Conservation (phyloP, 1,284 basidiomycete genomes). For the Schizophyllum amplum region DNA sequence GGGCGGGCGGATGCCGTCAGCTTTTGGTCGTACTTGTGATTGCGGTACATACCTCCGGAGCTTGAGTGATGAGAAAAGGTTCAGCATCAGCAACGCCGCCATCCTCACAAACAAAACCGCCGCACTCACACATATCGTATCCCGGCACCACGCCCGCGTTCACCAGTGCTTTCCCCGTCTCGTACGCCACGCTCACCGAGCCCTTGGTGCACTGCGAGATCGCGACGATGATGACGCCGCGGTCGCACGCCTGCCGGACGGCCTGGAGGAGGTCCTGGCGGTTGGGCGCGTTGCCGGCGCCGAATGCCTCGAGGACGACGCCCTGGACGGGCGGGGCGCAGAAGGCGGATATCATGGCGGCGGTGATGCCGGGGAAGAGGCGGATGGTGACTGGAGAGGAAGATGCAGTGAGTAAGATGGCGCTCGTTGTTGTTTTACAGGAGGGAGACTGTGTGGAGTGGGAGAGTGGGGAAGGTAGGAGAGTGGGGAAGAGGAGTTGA, state of each 20-base stretch:
- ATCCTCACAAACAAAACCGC: neutral
- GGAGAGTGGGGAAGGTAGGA: too few relatives aligned
- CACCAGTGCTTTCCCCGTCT: slow-evolving; percentile 70
- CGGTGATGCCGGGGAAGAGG: slow-evolving; percentile 83
- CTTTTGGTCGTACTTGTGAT: neutral
- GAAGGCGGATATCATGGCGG: slow-evolving; percentile 64
- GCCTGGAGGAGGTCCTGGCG: slow-evolving; percentile 59
- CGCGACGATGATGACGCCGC: slow-evolving; percentile 83
- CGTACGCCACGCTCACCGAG: slow-evolving; percentile 73
- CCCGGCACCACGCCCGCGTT: slow-evolving; percentile 72
- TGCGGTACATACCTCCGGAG: slow-evolving; percentile 78
- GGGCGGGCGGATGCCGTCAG: neutral
- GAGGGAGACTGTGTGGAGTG: slow-evolving; percentile 1
- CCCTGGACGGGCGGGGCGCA: slow-evolving; percentile 65
- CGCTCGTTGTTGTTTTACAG: too few relatives aligned
- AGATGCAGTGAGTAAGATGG: slow-evolving; percentile 5
- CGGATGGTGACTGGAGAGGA: slow-evolving; percentile 57
- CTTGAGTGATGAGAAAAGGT: slow-evolving; percentile 30
- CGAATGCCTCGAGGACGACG: slow-evolving; percentile 85
- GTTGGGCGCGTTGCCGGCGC: slow-evolving; percentile 81
- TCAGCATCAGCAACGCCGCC: neutral
- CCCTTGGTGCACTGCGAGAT: slow-evolving; percentile 88
- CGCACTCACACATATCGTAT: slow-evolving; percentile 58
- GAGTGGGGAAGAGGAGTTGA: too few relatives aligned
- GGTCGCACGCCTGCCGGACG: slow-evolving; percentile 72